These are phyloP conservation scores for Citrus hindsii DNA, from an alignment of 345 rosid genomes.

Conservation along the genomic window DNA sequence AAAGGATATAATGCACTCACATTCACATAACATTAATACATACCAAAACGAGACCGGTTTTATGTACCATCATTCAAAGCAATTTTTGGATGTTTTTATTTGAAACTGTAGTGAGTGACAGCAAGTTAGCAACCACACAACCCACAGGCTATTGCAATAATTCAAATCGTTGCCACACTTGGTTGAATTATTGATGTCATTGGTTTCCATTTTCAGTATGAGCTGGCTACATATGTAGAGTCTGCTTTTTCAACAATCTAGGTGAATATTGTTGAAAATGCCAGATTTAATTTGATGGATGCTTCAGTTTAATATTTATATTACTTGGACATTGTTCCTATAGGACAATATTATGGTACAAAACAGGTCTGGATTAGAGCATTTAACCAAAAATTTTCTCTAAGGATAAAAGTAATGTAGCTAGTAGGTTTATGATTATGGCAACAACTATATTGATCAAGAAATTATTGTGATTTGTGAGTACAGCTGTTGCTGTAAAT, in stretches of 20 bases:
- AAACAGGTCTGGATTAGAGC: too few relatives aligned
- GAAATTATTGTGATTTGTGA: neutral
- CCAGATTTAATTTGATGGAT: too few relatives aligned
- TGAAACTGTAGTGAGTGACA: neutral
- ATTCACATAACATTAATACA: neutral
- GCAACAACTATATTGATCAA: neutral
- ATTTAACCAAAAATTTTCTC: too few relatives aligned
- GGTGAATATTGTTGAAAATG: neutral
- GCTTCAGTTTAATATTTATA: neutral
- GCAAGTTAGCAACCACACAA: slow-evolving; percentile 13
- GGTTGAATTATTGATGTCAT: slow-evolving; percentile 1
- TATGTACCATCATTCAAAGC: slow-evolving; percentile 11
- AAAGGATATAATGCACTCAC: neutral
- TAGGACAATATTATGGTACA: too few relatives aligned
- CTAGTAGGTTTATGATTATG: too few relatives aligned
- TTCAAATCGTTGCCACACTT: neutral
- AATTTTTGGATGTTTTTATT: neutral
- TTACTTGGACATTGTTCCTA: too few relatives aligned
- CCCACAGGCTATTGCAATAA: neutral
- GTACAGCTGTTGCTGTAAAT: neutral
- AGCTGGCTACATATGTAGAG: neutral
- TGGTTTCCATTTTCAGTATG: neutral
- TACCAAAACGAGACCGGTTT: neutral
- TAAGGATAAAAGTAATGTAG: too few relatives aligned
- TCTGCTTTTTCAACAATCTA: neutral